Percentiles rank a stretch among this genome's conserved stretches.
phyloP scores from a whole-genome alignment of 2,329 filamentous ascomycete genomes.

The Pseudogymnoascus sp. region DNA sequence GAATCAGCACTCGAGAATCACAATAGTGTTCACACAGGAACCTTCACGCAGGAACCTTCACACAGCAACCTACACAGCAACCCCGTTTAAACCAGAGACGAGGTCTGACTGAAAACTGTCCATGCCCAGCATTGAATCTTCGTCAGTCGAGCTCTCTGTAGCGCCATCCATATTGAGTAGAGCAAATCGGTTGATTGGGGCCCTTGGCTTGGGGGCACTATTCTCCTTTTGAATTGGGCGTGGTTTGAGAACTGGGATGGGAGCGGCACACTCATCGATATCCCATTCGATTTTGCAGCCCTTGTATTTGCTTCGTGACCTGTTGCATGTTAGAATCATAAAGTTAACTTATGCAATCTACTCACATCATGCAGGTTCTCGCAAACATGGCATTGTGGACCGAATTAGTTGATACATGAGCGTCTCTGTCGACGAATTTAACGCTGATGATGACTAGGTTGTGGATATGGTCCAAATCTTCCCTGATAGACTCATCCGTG shows the following conservation, averaged over 20 bases:
- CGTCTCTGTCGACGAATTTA: constrained; percentile 50
- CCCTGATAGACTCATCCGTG: constrained; percentile 58
- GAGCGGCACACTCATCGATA: constrained; percentile 60
- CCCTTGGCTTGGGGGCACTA: constrained; percentile 31
- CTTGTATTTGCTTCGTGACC: constrained; percentile 56
- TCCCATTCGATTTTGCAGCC: constrained; percentile 64
- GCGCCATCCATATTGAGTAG: constrained; percentile 46
- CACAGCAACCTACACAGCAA: not conserved
- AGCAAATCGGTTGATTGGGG: constrained; percentile 54
- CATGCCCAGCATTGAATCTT: not conserved
- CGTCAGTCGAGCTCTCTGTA: not conserved
- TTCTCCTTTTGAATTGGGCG: constrained; percentile 26
- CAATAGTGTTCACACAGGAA: not conserved
- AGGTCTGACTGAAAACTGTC: not conserved
- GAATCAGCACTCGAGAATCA: not conserved
- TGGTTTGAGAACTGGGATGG: constrained; percentile 17
- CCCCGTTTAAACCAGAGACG: not conserved
- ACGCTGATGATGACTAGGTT: constrained; percentile 66
- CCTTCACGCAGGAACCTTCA: too few species aligned
- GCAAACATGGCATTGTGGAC: constrained; percentile 70
- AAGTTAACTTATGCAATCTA: constrained; percentile 15
- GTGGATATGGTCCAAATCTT: constrained; percentile 77
- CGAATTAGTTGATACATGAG: constrained; percentile 69
- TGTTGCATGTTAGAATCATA: constrained; percentile 16
- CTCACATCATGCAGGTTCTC: constrained; percentile 68